A percentile compares a stretch with the other conserved stretches of the same genome.
Evolutionary conservation across 129 eudicot genomes (phyloP).

Genomic region (Mikania micrantha): DNA sequence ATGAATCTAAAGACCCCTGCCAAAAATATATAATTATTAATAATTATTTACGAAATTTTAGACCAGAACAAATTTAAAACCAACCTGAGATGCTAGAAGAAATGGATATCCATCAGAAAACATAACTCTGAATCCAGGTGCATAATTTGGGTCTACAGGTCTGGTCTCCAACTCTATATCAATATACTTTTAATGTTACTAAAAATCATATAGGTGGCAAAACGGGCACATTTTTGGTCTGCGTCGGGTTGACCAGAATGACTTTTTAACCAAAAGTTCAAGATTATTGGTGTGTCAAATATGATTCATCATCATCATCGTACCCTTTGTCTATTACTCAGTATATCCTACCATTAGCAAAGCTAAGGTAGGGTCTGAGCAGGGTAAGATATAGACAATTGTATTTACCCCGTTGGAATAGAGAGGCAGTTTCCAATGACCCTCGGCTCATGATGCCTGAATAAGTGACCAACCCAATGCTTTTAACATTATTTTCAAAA

Average conservation of each 20-base stretch:
- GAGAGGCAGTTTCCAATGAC: no score
- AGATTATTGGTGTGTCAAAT: neutral
- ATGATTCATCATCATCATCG: no score
- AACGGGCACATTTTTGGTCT: neutral
- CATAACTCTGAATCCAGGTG: no score
- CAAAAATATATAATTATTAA: neutral
- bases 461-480: no score
- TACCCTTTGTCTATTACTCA: no score
- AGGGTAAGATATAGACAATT: no score
- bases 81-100: slow-evolving; percentile 49
- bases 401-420: no score
- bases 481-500: no score
- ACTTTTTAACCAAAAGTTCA: neutral
- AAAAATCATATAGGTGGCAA: neutral
- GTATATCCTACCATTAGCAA: no score
- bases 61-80: neutral
- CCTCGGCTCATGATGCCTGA: no score
- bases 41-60: neutral
- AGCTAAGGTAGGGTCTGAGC: no score
- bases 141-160: slow-evolving; percentile 38
- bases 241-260: neutral
- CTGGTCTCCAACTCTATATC: slow-evolving; percentile 44
- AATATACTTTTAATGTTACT: neutral
- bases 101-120: neutral
- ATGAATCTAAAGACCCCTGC: neutral